Evolutionary conservation across 2,329 filamentous ascomycete genomes (phyloP).

Genomic region (Monilinia laxa): DNA sequence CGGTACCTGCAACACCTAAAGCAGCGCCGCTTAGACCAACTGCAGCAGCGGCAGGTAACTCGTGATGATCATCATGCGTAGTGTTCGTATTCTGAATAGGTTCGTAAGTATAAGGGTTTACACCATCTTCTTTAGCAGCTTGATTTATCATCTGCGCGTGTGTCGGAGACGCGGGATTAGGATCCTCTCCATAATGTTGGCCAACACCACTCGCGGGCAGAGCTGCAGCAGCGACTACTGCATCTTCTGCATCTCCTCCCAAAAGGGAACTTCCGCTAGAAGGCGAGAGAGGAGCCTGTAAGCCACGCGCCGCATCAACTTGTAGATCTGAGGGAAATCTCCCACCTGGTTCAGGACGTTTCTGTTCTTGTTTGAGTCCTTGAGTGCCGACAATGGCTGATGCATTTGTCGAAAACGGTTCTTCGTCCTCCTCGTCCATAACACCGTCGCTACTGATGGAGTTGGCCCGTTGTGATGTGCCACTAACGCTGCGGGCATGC

Average conservation of each 20-base stretch:
- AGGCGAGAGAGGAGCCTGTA: slow-evolving; percentile 75
- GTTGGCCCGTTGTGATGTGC: slow-evolving; percentile 56
- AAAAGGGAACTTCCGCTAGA: slow-evolving; percentile 76
- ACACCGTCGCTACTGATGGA: slow-evolving; percentile 73
- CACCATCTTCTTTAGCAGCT: slow-evolving; percentile 53
- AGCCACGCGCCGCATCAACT: slow-evolving; percentile 73
- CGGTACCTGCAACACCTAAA: slow-evolving; percentile 25
- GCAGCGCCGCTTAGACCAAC: slow-evolving; percentile 33
- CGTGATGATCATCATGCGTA: slow-evolving; percentile 18
- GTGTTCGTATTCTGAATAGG: slow-evolving; percentile 31
- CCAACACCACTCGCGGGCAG: slow-evolving; percentile 34
- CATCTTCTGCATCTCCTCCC: slow-evolving; percentile 46
- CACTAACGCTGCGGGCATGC: slow-evolving; percentile 76
- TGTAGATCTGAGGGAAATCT: slow-evolving; percentile 94
- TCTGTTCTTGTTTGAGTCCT: slow-evolving; percentile 54
- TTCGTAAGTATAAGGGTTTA: slow-evolving; percentile 55
- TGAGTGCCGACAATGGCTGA: slow-evolving; percentile 53
- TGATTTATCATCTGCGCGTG: slow-evolving; percentile 52
- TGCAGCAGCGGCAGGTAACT: slow-evolving; percentile 24
- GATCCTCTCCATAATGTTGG: slow-evolving; percentile 37
- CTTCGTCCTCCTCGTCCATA: slow-evolving; percentile 71
- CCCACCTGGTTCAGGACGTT: slow-evolving; percentile 86
- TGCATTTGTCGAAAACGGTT: slow-evolving; percentile 56
- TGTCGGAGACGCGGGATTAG: slow-evolving; percentile 46
- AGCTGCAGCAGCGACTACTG: slow-evolving; percentile 58